Evolutionary conservation across 2,329 filamentous ascomycete genomes (phyloP).

Genomic region (Alternaria sp.): DNA sequence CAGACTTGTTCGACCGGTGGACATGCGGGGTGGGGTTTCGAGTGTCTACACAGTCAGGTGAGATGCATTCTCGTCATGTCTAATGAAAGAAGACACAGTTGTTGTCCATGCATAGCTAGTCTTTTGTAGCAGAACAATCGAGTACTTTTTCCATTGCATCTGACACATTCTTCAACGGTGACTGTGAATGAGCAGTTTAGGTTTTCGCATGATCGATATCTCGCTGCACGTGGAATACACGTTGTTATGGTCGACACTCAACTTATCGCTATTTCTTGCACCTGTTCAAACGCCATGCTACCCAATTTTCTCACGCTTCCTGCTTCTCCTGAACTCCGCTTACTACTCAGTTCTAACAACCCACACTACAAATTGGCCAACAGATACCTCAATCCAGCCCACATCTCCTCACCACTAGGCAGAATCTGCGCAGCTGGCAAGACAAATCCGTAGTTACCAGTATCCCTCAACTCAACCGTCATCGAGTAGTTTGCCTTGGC

Average conservation of each 20-base stretch:
- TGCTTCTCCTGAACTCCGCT: neutral
- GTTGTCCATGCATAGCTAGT: neutral
- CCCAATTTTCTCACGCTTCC: too few species aligned
- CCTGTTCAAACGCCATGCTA: neutral
- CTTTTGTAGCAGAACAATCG: neutral
- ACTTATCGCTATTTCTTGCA: neutral
- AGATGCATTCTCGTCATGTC: neutral
- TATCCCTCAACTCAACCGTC: slow-evolving; percentile 61
- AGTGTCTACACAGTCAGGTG: too few species aligned
- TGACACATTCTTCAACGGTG: neutral
- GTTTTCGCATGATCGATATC: too few species aligned
- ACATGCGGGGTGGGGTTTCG: too few species aligned
- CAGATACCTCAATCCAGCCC: slow-evolving; percentile 50
- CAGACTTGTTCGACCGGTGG: too few species aligned
- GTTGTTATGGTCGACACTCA: too few species aligned
- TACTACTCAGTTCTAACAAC: neutral
- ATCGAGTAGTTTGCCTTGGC: slow-evolving; percentile 56
- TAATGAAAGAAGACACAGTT: neutral
- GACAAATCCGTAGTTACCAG: slow-evolving; percentile 59
- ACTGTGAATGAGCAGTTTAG: neutral
- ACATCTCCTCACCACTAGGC: slow-evolving; percentile 58
- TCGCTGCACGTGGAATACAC: too few species aligned
- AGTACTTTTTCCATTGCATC: neutral
- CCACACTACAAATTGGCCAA: slow-evolving; percentile 6
- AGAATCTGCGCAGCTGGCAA: slow-evolving; percentile 59